Conservation (phyloP, 1,284 basidiomycete genomes). For the Sphaerobolus stellatus region DNA sequence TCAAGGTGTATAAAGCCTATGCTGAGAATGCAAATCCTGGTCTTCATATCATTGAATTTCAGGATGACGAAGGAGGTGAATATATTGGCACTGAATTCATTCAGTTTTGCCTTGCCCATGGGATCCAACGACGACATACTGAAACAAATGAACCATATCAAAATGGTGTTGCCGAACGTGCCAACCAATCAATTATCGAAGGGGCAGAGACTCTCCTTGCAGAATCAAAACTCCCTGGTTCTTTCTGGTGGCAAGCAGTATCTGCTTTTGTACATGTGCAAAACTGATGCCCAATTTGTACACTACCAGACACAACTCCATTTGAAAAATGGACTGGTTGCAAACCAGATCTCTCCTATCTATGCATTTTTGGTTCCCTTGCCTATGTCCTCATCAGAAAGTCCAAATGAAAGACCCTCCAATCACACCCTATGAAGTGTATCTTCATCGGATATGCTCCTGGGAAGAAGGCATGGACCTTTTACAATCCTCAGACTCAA, state of each 20-base stretch:
- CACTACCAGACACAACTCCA: slow-evolving; percentile 1
- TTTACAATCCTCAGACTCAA: slow-evolving; percentile 27
- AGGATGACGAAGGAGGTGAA: slow-evolving; percentile 31
- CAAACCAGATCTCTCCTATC: slow-evolving; percentile 29
- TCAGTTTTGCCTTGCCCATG: slow-evolving; percentile 26
- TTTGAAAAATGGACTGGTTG: slow-evolving; percentile 8
- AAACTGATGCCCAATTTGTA: slow-evolving; percentile 13
- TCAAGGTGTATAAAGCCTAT: slow-evolving; percentile 22
- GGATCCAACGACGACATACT: slow-evolving; percentile 23
- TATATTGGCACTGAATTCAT: slow-evolving; percentile 30
- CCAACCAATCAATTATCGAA: slow-evolving; percentile 20
- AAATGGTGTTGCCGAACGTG: slow-evolving; percentile 30
- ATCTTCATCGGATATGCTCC: slow-evolving; percentile 37
- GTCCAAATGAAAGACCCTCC: slow-evolving; percentile 27
- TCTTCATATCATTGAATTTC: slow-evolving; percentile 21
- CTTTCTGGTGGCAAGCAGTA: slow-evolving; percentile 18
- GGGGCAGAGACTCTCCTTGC: slow-evolving; percentile 1
- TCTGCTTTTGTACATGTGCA: slow-evolving; percentile 14
- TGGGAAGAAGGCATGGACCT: slow-evolving; percentile 30
- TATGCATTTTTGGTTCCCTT: slow-evolving; percentile 33
- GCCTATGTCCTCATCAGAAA: slow-evolving; percentile 35
- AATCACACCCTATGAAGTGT: slow-evolving; percentile 32
- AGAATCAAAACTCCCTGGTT: slow-evolving; percentile 14
- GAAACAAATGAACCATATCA: slow-evolving; percentile 21
- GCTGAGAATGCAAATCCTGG: too few species aligned